Conservation (phyloP, 441 rosid species). For the Bocquillonia castaneifolia region DNA sequence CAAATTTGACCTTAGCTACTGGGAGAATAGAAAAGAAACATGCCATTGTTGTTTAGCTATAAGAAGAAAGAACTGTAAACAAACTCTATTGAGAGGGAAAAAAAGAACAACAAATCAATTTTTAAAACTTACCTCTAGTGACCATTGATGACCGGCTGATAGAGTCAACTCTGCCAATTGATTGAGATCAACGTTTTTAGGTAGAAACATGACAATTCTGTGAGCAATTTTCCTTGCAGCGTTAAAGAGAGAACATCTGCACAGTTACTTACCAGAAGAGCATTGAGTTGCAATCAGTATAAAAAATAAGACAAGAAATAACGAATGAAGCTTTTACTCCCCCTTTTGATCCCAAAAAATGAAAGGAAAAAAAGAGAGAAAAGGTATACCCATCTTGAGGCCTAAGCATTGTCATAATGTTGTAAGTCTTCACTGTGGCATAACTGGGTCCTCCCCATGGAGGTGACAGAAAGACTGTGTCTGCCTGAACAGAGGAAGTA, state of each 20-base stretch:
- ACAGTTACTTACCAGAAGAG: conserved; percentile 20
- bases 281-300: neutral
- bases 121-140: conserved; percentile 58
- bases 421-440: conserved; percentile 49
- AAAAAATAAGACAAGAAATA: neutral
- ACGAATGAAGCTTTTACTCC: neutral
- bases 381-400: conserved; percentile 73
- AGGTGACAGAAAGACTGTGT: conserved; percentile 77
- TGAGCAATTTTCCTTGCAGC: conserved; percentile 56
- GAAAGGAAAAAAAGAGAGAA: neutral
- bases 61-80: no score
- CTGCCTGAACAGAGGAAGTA: conserved; percentile 49
- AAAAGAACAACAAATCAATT: neutral
- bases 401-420: conserved; percentile 75
- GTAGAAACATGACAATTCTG: conserved; percentile 75
- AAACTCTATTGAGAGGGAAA: no score
- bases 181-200: conserved; percentile 70
- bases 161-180: conserved; percentile 79
- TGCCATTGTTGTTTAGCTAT: no score
- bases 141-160: conserved; percentile 63
- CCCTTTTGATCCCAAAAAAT: neutral
- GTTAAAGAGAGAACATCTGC: conserved; percentile 60
- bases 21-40: no score
- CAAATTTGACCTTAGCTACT: no score
- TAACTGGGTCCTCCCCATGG: conserved; percentile 99